Percentiles rank a stretch among this genome's conserved stretches.
Evolutionary conservation across 2,329 filamentous ascomycete genomes (phyloP).

Genomic region (Sphaerulina vaccinii): DNA sequence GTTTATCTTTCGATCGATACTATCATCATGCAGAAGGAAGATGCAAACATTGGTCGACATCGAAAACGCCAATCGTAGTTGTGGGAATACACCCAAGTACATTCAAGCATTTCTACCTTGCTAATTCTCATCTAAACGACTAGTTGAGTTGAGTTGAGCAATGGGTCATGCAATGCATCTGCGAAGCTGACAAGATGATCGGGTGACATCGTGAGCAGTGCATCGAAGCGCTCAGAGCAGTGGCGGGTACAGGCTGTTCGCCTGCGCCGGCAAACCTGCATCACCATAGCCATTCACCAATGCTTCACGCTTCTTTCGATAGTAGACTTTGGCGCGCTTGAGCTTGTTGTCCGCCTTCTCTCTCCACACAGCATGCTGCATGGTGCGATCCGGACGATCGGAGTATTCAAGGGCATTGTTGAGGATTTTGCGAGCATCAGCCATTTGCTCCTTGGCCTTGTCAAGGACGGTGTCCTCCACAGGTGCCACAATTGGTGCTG

Average conservation of each 20-base stretch:
- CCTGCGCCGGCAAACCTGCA: not conserved
- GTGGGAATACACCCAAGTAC: no score
- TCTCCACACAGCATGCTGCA: slow-evolving; percentile 13
- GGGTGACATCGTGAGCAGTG: no score
- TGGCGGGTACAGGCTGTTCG: not conserved
- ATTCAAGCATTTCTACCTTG: no score
- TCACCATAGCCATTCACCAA: slow-evolving; percentile 7
- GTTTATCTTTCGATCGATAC: no score
- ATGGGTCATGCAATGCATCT: no score
- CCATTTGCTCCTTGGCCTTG: slow-evolving; percentile 11
- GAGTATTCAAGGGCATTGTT: slow-evolving; percentile 12
- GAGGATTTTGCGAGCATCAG: slow-evolving; percentile 11
- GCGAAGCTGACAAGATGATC: no score
- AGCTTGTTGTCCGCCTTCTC: slow-evolving; percentile 16
- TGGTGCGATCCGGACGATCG: slow-evolving; percentile 13
- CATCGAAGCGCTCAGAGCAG: not conserved
- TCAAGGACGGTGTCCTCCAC: not conserved
- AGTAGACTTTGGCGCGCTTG: slow-evolving; percentile 21
- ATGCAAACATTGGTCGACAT: no score
- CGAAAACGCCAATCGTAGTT: no score
- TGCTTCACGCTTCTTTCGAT: slow-evolving; percentile 20
- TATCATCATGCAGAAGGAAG: no score
- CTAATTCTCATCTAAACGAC: no score
- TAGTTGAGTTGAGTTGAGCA: no score
- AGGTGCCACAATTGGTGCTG: not conserved